Conservation (phyloP, 2,329 filamentous ascomycete species). For the Capronia coronata region DNA sequence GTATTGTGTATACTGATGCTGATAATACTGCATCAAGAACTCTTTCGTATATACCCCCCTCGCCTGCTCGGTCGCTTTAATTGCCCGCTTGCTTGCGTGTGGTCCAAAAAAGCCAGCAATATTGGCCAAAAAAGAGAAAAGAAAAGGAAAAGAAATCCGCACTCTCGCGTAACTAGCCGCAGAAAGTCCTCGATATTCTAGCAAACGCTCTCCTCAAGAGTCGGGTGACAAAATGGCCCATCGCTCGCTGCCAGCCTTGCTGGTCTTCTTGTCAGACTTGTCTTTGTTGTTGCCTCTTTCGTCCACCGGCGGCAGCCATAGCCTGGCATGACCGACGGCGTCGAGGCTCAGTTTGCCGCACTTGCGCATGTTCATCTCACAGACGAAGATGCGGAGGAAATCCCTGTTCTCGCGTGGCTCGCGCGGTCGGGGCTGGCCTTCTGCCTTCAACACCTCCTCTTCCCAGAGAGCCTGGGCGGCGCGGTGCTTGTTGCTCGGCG, state of each 20-base stretch:
- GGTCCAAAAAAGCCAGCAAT: too few relatives aligned
- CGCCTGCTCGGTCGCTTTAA: too few relatives aligned
- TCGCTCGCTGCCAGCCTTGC: constrained; percentile 5
- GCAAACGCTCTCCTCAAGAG: too few relatives aligned
- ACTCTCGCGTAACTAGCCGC: too few relatives aligned
- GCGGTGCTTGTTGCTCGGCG: constrained; percentile 30
- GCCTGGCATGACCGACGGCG: constrained; percentile 48
- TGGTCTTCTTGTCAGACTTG: background rate
- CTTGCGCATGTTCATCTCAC: constrained; percentile 63
- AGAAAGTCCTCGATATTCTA: too few relatives aligned
- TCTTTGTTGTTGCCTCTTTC: constrained; percentile 12
- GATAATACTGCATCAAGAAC: too few relatives aligned
- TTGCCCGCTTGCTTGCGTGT: background rate
- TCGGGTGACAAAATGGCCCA: constrained; percentile 17
- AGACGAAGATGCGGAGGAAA: constrained; percentile 57
- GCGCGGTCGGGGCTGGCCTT: constrained; percentile 45
- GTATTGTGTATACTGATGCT: too few relatives aligned
- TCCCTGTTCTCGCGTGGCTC: constrained; percentile 59
- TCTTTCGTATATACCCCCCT: too few relatives aligned
- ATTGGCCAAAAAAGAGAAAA: too few relatives aligned
- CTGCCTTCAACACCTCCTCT: constrained; percentile 10
- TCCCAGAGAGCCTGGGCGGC: constrained; percentile 26
- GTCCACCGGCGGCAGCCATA: constrained; percentile 55
- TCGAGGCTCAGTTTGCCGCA: constrained; percentile 55
- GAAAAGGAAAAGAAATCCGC: too few relatives aligned